Evolutionary conservation across 495 filamentous ascomycete genomes (phyloP).

Genomic region (Trichocladium antarcticum): DNA sequence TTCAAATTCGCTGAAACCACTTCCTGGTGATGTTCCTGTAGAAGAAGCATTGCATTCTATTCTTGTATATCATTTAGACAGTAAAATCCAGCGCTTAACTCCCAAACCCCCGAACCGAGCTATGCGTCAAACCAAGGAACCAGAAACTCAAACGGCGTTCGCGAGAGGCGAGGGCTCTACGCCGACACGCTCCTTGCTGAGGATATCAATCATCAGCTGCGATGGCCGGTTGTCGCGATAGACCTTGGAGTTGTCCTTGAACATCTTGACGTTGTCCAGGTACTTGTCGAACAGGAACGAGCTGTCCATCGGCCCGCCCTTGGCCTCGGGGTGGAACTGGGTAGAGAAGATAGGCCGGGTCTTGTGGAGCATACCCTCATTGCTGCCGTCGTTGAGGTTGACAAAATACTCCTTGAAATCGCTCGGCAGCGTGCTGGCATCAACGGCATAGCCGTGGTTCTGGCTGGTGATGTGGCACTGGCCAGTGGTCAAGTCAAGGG

Average conservation of each 20-base stretch:
- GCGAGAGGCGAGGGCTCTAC: constrained; percentile 56
- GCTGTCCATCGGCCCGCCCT: constrained; percentile 89
- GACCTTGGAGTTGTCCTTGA: constrained; percentile 68
- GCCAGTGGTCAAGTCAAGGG: constrained; percentile 84
- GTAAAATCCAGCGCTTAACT: background rate
- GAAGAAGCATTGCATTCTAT: background rate
- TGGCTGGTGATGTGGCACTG: constrained; percentile 97
- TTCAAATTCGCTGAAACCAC: too few relatives aligned
- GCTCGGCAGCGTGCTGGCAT: constrained; percentile 63
- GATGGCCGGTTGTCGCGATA: constrained; percentile 70
- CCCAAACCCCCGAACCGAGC: constrained; percentile 3
- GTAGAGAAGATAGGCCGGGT: constrained; percentile 94
- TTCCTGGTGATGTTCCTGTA: background rate
- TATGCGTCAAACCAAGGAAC: background rate
- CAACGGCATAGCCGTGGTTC: constrained; percentile 97
- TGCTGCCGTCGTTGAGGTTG: constrained; percentile 90
- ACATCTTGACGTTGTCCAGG: constrained; percentile 73
- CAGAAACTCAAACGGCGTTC: constrained; percentile 25
- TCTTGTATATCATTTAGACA: background rate
- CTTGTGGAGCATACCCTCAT: constrained; percentile 93
- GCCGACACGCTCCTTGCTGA: constrained; percentile 87
- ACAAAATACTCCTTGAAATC: constrained; percentile 97
- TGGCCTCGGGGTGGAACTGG: constrained; percentile 97
- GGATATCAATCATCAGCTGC: constrained; percentile 76
- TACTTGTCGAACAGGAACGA: constrained; percentile 95